These are phyloP conservation scores for Dactylonectria estremocensis DNA, from an alignment of 2,329 filamentous ascomycete species.

Conservation along the genomic window DNA sequence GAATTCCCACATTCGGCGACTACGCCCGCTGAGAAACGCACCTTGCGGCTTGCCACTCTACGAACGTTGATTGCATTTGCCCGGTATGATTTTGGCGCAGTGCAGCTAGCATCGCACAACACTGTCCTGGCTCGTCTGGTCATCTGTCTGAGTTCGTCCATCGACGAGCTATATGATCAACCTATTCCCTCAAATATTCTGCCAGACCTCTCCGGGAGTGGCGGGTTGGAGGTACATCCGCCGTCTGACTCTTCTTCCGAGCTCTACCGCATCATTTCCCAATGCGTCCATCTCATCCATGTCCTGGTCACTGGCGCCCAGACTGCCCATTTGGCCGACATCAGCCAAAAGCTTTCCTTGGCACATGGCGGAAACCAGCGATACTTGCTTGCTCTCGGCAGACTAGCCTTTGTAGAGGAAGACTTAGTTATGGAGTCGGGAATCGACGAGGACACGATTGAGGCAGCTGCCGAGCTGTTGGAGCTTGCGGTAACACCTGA, in stretches of 20 bases:
- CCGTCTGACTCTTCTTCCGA: constrained; percentile 42
- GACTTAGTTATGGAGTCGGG: constrained; percentile 83
- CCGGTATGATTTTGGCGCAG: constrained; percentile 72
- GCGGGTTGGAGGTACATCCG: constrained; percentile 6
- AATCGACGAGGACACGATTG: constrained; percentile 83
- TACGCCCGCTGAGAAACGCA: constrained; percentile 58
- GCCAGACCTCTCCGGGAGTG: constrained; percentile 36
- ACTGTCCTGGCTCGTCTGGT: constrained; percentile 83
- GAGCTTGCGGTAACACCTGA: constrained; percentile 87
- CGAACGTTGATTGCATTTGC: constrained; percentile 74
- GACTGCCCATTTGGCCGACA: constrained; percentile 67
- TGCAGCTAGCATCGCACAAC: constrained; percentile 77
- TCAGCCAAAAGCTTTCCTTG: constrained; percentile 79
- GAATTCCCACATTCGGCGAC: constrained; percentile 64
- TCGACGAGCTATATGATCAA: constrained; percentile 81
- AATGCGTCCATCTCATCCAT: constrained; percentile 66
- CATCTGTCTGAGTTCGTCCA: constrained; percentile 73
- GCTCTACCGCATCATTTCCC: constrained; percentile 64
- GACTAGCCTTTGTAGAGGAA: constrained; percentile 88
- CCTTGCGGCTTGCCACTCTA: constrained; percentile 63
- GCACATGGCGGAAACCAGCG: constrained; percentile 84
- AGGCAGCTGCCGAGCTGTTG: constrained; percentile 85
- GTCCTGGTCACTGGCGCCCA: constrained; percentile 64
- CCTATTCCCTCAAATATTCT: constrained; percentile 60
- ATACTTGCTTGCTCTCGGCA: constrained; percentile 84